These are phyloP conservation scores for Aristolochia fimbriata DNA, from an alignment of 164 flowering plant species.

Conservation along the genomic window DNA sequence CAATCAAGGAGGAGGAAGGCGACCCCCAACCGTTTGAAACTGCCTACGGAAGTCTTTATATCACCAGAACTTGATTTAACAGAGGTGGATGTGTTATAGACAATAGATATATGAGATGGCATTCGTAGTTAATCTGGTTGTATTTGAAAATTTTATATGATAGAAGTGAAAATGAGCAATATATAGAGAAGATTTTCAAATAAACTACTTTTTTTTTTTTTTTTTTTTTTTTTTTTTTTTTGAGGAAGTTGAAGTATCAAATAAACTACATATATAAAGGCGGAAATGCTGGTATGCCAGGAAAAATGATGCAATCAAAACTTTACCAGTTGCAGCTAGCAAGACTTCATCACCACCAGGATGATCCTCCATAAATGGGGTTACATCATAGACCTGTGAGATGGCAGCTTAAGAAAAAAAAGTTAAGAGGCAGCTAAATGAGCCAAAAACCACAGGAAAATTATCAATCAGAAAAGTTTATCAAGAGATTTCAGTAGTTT, in stretches of 20 bases:
- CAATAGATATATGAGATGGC: too few species aligned
- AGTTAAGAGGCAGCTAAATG: neutral
- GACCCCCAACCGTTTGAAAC: too few species aligned
- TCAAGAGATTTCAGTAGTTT: neutral
- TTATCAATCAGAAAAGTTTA: neutral
- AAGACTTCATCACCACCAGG: conserved; percentile 94
- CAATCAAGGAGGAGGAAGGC: too few species aligned
- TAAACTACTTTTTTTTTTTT: too few species aligned
- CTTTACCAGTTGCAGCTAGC: conserved; percentile 64
- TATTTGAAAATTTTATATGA: too few species aligned
- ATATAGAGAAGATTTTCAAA: neutral
- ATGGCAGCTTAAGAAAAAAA: neutral
- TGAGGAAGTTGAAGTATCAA: too few species aligned
- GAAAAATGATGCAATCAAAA: neutral
- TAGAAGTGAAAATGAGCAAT: too few species aligned
- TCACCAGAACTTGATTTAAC: too few species aligned
- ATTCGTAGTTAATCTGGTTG: too few species aligned
- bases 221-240: too few species aligned
- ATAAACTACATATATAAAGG: neutral
- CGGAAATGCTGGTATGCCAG: neutral
- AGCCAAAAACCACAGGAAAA: neutral
- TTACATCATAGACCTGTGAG: conserved; percentile 75
- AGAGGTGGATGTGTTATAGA: too few species aligned
- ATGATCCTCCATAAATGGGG: conserved; percentile 86
- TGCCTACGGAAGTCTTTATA: too few species aligned